Conservation (phyloP, 2,329 filamentous ascomycete genomes). For the Verticillium isaacii region DNA sequence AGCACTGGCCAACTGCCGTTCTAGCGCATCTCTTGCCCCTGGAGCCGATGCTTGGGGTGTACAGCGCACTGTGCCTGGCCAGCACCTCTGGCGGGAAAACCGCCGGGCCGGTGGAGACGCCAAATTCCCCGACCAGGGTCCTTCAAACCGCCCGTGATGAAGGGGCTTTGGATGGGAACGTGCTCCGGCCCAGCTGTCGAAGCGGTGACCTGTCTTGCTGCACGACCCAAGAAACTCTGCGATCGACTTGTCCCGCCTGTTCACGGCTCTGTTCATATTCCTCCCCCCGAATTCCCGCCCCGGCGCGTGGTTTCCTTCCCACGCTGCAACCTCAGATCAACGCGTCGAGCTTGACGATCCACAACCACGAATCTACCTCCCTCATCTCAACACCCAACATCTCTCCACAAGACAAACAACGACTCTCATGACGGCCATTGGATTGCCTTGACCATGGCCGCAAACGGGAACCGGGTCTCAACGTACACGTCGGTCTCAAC, state of each 20-base stretch:
- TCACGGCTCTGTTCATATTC: neutral
- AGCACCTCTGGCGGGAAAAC: conserved; percentile 8
- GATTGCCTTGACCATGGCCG: conserved; percentile 34
- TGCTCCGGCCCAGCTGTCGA: neutral
- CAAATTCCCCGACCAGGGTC: conserved; percentile 7
- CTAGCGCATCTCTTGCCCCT: conserved; percentile 8
- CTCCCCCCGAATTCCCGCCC: neutral
- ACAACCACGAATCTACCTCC: neutral
- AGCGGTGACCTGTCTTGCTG: neutral
- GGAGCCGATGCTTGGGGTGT: neutral
- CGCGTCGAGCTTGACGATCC: neutral
- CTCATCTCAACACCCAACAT: neutral
- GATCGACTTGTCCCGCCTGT: neutral
- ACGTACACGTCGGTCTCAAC: conserved; percentile 52
- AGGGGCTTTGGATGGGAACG: conserved; percentile 3
- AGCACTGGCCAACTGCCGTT: conserved; percentile 3
- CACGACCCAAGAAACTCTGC: neutral
- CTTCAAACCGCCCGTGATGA: conserved; percentile 2
- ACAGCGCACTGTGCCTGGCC: conserved; percentile 6
- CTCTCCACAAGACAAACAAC: neutral
- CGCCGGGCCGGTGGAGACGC: conserved; percentile 8
- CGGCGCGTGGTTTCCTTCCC: neutral
- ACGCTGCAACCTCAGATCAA: neutral
- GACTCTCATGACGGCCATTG: conserved; percentile 2
- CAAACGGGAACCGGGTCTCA: conserved; percentile 51